Evolutionary conservation across 352 stramenopile genomes (phyloP).

Genomic region (Elongisporangium senticosum): DNA sequence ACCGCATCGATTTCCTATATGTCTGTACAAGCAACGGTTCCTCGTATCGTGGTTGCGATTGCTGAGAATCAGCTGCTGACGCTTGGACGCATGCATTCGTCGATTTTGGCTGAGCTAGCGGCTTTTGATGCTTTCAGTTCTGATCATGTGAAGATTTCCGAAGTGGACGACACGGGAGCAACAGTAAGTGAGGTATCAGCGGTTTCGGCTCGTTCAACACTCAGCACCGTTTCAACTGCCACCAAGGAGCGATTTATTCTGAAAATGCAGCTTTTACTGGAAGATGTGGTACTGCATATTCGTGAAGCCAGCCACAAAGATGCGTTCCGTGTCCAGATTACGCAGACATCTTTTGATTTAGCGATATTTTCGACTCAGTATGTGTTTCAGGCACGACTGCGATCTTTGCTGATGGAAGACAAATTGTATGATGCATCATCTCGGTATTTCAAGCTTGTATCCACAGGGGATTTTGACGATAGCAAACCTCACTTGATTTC

Average conservation of each 20-base stretch:
- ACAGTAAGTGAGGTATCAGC: not conserved
- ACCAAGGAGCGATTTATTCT: slow-evolving; percentile 18
- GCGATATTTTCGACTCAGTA: slow-evolving; percentile 42
- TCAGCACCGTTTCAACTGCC: slow-evolving; percentile 6
- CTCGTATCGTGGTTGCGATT: slow-evolving; percentile 35
- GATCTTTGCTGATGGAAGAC: slow-evolving; percentile 65
- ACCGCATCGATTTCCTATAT: slow-evolving; percentile 13
- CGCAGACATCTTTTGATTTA: slow-evolving; percentile 41
- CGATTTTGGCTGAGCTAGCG: slow-evolving; percentile 25
- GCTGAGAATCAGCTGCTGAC: slow-evolving; percentile 46
- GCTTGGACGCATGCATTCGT: slow-evolving; percentile 52
- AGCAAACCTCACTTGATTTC: slow-evolving; percentile 34
- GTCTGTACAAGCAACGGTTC: slow-evolving; percentile 30
- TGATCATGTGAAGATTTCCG: not conserved
- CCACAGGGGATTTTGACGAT: slow-evolving; percentile 27
- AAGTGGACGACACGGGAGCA: not conserved
- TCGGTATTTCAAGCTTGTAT: slow-evolving; percentile 60
- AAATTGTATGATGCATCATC: slow-evolving; percentile 45
- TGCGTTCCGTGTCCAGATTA: slow-evolving; percentile 42
- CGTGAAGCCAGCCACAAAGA: slow-evolving; percentile 39
- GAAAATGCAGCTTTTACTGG: slow-evolving; percentile 43
- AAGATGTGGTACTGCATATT: slow-evolving; percentile 46
- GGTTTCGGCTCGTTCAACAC: slow-evolving; percentile 5
- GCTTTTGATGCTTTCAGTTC: slow-evolving; percentile 1
- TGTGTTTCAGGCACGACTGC: slow-evolving; percentile 39